Evolutionary conservation across 495 filamentous ascomycete genomes (phyloP), one percentile per base, ranked within the genome.

Genomic region (Cenococcum geophilum): DNA sequence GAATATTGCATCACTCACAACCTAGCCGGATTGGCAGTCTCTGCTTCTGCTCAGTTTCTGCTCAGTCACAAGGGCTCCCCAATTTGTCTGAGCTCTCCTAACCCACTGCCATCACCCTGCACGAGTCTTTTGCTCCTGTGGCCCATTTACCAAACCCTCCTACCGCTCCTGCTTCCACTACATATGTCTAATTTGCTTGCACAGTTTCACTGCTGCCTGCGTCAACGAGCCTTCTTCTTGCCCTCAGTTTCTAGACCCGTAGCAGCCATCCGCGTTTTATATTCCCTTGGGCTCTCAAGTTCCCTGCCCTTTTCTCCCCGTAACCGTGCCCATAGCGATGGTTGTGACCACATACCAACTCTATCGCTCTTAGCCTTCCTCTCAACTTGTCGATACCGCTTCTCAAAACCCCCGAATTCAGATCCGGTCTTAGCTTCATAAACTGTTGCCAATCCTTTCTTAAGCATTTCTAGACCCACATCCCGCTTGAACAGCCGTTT

Each of bases 371-470:
- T 89, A 1, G 95, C 92, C 75, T 75, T 74, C 70, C 70, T 79
- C 75, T 97, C 91, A 0, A 86, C 86, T 20, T 74, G 76, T 61
- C 84, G 77, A 72, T 96, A 97, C 58, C 78, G 77, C 57, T 76
- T 75, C 70, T 87, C 83, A 64, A 73, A 72, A 0, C 71, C 82
- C 4, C 93, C 93, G 76, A 93, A 98, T 72, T 97, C 93, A 1
- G 84, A 84, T 8, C 91, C 91, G 10, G 75, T 80, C 75, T 92
- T 96, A 21, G 88, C 92, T 73, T 97, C 93, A 70, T 96, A 98
- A 4, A 95, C 86, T 0, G 88, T 92, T 18, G 92, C 95, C 64
- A 93, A 72, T 1, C 93, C 93, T 25, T 73, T 78, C 73, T 80
- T 85, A 63, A 98, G 71, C 91, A 98, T 92, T 72, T 93, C 88